These are phyloP conservation scores for Magnolia changhungtana DNA, from an alignment of 164 flowering plant genomes.

Conservation along the genomic window DNA sequence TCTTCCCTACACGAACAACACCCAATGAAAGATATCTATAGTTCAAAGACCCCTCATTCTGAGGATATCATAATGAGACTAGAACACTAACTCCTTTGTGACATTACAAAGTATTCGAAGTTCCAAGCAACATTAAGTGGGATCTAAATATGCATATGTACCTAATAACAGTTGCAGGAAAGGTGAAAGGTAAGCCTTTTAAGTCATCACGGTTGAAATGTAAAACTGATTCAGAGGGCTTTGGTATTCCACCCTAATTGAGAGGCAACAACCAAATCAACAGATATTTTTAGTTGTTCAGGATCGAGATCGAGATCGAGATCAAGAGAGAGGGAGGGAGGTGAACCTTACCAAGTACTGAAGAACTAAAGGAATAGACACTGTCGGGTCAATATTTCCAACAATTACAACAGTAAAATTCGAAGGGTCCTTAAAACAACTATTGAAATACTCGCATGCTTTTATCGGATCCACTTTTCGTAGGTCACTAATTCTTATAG, in stretches of 20 bases:
- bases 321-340: background rate
- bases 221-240: slow-evolving; percentile 59
- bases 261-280: slow-evolving; percentile 19
- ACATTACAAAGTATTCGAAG: background rate
- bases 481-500: slow-evolving; percentile 66
- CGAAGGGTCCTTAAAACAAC: slow-evolving; percentile 91
- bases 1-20: slow-evolving; percentile 59
- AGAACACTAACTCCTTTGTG: background rate
- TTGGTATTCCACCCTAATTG: slow-evolving; percentile 88
- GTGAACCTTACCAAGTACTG: slow-evolving; percentile 71
- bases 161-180: slow-evolving; percentile 66
- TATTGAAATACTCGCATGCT: slow-evolving; percentile 85
- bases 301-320: background rate
- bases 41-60: background rate
- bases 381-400: slow-evolving; percentile 73
- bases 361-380: slow-evolving; percentile 69
- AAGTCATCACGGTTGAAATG: slow-evolving; percentile 79
- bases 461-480: slow-evolving; percentile 67
- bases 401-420: slow-evolving; percentile 86
- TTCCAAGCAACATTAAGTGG: background rate
- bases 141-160: slow-evolving; percentile 15
- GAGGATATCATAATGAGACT: background rate
- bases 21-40: background rate
- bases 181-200: slow-evolving; percentile 81
- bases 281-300: background rate